These are phyloP conservation scores for Kluyveromyces siamensis DNA, from an alignment of 805 yeast genomes.

Conservation along the genomic window DNA sequence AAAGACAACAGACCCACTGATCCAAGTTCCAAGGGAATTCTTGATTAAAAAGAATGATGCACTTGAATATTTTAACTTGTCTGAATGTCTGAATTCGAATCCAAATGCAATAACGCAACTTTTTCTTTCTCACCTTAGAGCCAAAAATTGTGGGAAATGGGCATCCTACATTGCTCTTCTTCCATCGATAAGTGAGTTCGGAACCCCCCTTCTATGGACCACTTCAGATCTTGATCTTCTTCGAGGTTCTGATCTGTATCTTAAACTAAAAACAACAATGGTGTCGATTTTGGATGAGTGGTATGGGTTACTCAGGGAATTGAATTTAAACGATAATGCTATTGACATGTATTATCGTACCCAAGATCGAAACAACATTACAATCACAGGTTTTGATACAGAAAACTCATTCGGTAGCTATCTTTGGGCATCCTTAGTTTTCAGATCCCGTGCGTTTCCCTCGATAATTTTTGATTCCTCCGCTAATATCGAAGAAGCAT, in stretches of 20 bases:
- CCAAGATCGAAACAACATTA: conserved; percentile 1
- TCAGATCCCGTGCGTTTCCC: conserved; percentile 78
- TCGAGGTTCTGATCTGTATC: conserved; percentile 62
- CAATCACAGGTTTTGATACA: conserved; percentile 17
- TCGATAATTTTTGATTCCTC: conserved; percentile 41
- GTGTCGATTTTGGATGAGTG: conserved; percentile 50
- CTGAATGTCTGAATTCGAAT: conserved; percentile 8
- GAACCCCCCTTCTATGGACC: conserved; percentile 64
- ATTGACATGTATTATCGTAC: conserved; percentile 12
- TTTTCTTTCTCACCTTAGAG: conserved; percentile 35
- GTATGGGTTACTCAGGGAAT: conserved; percentile 27
- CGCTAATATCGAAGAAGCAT: conserved; percentile 41
- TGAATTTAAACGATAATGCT: conserved; percentile 10
- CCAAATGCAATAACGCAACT: conserved; percentile 31
- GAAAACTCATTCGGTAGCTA: conserved; percentile 48
- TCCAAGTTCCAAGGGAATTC: conserved; percentile 32
- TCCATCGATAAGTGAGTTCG: conserved; percentile 36
- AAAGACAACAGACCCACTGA: conserved; percentile 16
- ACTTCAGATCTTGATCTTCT: conserved; percentile 41
- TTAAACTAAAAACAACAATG: conserved; percentile 41
- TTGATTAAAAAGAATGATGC: conserved; percentile 33
- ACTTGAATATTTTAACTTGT: conserved; percentile 16
- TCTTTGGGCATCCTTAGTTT: conserved; percentile 65
- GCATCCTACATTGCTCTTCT: conserved; percentile 40
- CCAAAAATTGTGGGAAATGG: conserved; percentile 21